These are phyloP conservation scores for Solanum lycopersicoides DNA, from an alignment of 257 asterid species.

Conservation along the genomic window DNA sequence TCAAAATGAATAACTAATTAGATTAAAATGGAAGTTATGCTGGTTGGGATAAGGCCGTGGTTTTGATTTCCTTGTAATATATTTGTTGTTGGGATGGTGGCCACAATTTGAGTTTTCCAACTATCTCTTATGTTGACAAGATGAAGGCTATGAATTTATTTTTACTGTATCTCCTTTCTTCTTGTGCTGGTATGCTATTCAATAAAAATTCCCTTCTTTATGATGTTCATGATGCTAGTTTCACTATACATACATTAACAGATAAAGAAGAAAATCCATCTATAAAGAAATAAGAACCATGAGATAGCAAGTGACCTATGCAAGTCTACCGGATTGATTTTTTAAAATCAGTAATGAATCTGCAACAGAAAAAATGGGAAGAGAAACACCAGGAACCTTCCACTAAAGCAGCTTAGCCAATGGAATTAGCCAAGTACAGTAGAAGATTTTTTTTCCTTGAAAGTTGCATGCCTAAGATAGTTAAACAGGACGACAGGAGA, in stretches of 20 bases:
- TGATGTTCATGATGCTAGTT: not conserved
- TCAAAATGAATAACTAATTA: not conserved
- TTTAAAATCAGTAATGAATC: not conserved
- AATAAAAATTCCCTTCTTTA: not conserved
- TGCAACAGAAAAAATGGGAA: not conserved
- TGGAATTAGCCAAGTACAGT: not conserved
- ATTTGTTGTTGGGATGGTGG: not conserved
- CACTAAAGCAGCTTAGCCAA: not conserved
- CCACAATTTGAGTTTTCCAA: constrained; percentile 1
- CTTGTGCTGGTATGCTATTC: constrained; percentile 13
- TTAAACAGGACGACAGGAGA: not conserved
- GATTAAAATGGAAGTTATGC: not conserved
- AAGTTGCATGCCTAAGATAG: not conserved
- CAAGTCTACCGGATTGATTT: not conserved
- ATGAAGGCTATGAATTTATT: constrained; percentile 18
- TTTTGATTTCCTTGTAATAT: not conserved
- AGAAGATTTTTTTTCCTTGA: not conserved
- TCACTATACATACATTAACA: not conserved
- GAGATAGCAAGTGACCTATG: constrained; percentile 7
- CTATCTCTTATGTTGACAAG: constrained; percentile 8
- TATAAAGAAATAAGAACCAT: not conserved
- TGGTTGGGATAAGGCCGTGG: not conserved
- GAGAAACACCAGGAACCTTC: not conserved
- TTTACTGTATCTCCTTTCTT: constrained; percentile 10
- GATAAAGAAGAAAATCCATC: not conserved